Base-by-base conservation (phyloP, 148 eudicot genomes). In the Mesembryanthemum crystallinum region DNA sequence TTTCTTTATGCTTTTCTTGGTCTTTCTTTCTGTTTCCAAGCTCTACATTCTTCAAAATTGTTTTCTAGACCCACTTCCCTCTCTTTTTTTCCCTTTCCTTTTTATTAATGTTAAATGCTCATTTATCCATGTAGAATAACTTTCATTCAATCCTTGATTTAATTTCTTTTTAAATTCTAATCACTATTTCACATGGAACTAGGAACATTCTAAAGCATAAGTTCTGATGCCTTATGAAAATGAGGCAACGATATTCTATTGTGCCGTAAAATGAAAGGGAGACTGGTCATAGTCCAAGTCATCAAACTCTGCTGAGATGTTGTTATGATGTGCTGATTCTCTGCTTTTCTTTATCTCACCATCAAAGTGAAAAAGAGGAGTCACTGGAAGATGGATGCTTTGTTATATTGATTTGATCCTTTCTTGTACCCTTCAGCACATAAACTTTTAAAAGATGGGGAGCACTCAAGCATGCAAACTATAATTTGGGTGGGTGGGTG, bases 1-100 rank as follows among this genome's bases (percentile, higher is more conserved):
- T 78, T 80, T 79, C 87, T 89, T 88, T 89, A 81, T 85, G 85
- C 86, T 83, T 79, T 87, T 76, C 73, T 76, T 76, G 42, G 43
- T 73, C 64, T 76, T 58, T 80, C 64, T 77, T 80, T 78, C 81
- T 57, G 84, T 77, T 76, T 43, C 69, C 57, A 73, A 75, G 62
- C 67, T 80, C 77, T 30, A 79, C 35, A 76, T 83, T 63, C 71
- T 72, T 63, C 65, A 73, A 76, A 57, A 64, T 78, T 57, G 64
- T 73, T 78, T 76, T 25, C 39, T 69, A 75, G 79, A 63, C 76
- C 83, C 76, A 71, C 79, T 74, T 81, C 80, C 66, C 76, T 78
- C 74, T 57, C 28, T 42, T 20, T 49, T 43, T 74, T 71, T 30
- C 18, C 51, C 49, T 25, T 66, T 25, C 2, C 0, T 28, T 68